Evolutionary conservation across 805 yeast species (phyloP), one percentile per base, ranked within the genome.

Genomic region (Starmerella etchellsii): DNA sequence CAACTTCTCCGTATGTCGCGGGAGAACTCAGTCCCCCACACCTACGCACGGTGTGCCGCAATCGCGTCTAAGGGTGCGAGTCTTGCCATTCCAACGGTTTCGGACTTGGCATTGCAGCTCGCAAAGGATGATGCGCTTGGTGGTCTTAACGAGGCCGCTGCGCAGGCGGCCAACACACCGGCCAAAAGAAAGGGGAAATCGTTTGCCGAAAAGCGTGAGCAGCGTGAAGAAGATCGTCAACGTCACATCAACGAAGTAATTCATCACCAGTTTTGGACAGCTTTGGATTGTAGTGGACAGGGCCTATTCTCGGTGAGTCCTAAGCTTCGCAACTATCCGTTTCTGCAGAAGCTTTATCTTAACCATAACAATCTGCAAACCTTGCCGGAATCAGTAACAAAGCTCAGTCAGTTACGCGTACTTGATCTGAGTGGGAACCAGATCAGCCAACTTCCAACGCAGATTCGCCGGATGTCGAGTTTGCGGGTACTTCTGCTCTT

Each of bases 281-380:
- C 87, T 5, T 66, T 91, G 49, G 99, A 91, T 63, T 66, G 88
- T 49, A 76, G 93, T 49, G 95, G 95, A 44, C 94, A 91, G 60
- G 82, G 88, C 26, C 67, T 91, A 39, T 66, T 74, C 47, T 70
- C 73, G 42, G 50, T 88, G 24, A 73, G 83, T n/a, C 73, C 79
- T 18, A 76, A 76, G 52, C 61, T 91, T 34, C 84, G 84, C 67
- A 73, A 76, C 36, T 91, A 85, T 60, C 71, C 72, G 45, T 91
- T 91, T 53, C 69, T 91, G 54, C 91, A 88, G 56, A 78, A 88
- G 46, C 66, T 91, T 40, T 91, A 81, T 59, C 64, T 91, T 51
- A 84, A 80, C 62, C 94, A 94, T 55, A 91, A 93, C 60, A 77
- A 77, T 52, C 67, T 91, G 49, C 70, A 72, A 9, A 44, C 58